These are phyloP conservation scores for Iberis pinnata DNA, from an alignment of 345 rosid genomes.

Conservation along the genomic window DNA sequence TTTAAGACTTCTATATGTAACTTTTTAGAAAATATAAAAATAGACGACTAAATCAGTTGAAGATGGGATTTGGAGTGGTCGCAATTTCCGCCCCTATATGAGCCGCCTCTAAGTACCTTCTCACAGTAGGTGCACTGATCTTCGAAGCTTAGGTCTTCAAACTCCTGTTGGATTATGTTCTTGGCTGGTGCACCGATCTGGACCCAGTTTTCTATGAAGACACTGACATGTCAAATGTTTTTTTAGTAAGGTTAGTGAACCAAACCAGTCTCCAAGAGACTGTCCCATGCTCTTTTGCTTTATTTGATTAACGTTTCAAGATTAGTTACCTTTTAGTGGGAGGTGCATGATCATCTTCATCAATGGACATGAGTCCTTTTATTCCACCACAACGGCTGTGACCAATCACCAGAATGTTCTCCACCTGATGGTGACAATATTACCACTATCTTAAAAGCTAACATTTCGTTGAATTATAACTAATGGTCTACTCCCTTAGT, in stretches of 20 bases:
- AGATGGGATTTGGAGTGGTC: too few species aligned
- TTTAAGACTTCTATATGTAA: too few species aligned
- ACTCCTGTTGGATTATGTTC: slow-evolving; percentile 54
- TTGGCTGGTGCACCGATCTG: slow-evolving; percentile 67
- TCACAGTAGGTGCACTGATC: slow-evolving; percentile 78
- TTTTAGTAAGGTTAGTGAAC: slow-evolving; percentile 15
- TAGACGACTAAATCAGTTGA: too few species aligned
- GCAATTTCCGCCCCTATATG: too few species aligned
- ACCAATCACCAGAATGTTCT: slow-evolving; percentile 76
- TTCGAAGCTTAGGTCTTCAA: slow-evolving; percentile 31
- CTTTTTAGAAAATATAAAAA: too few species aligned
- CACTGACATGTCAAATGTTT: slow-evolving; percentile 37
- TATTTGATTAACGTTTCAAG: slow-evolving; percentile 5
- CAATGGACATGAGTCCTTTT: slow-evolving; percentile 71
- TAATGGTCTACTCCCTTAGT: too few species aligned
- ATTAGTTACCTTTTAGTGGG: slow-evolving; percentile 8
- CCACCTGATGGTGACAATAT: slow-evolving; percentile 47
- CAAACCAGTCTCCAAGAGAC: not conserved
- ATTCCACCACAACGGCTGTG: slow-evolving; percentile 97
- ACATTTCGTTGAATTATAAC: too few species aligned
- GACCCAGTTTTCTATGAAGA: slow-evolving; percentile 88
- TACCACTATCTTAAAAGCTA: too few species aligned
- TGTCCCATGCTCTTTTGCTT: not conserved
- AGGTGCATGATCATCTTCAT: slow-evolving; percentile 30
- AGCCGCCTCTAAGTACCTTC: slow-evolving; percentile 73